Percentiles rank a stretch among this genome's conserved stretches.
phyloP scores from a whole-genome alignment of 164 flowering plant species.

The grape (Vitis vinifera) region DNA sequence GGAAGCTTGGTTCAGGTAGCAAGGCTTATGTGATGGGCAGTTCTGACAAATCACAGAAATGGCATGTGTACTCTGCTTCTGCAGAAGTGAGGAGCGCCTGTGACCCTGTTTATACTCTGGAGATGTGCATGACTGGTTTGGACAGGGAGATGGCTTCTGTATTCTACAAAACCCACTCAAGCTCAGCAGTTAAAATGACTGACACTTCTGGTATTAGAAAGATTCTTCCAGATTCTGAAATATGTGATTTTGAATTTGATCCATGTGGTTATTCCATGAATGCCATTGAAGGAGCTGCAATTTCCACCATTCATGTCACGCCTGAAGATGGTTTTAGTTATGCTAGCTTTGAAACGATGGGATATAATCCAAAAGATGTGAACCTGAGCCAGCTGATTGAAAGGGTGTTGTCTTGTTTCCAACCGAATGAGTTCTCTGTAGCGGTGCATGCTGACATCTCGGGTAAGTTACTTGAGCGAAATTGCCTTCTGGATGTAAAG shows the following conservation, averaged over 20 bases:
- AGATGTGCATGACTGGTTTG: slow-evolving; percentile 58
- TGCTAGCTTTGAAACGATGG: slow-evolving; percentile 54
- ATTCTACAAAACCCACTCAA: slow-evolving; percentile 30
- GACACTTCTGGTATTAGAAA: slow-evolving; percentile 42
- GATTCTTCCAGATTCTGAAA: slow-evolving; percentile 46
- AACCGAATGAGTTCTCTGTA: slow-evolving; percentile 41
- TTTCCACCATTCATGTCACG: slow-evolving; percentile 53
- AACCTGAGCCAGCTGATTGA: slow-evolving; percentile 26
- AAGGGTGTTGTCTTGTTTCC: slow-evolving; percentile 50
- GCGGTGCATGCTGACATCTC: slow-evolving; percentile 35
- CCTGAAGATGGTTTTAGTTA: slow-evolving; percentile 61
- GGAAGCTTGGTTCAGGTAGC: slow-evolving; percentile 43
- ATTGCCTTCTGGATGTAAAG: slow-evolving; percentile 18
- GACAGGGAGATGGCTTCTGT: slow-evolving; percentile 41
- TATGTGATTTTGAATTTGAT: slow-evolving; percentile 57
- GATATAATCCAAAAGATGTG: slow-evolving; percentile 32
- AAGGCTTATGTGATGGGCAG: slow-evolving; percentile 42
- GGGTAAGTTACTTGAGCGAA: background rate
- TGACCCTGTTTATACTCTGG: slow-evolving; percentile 39
- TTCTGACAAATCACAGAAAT: slow-evolving; percentile 23
- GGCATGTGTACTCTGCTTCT: slow-evolving; percentile 52
- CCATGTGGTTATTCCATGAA: slow-evolving; percentile 67
- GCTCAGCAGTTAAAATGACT: slow-evolving; percentile 43
- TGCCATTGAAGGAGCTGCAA: slow-evolving; percentile 37
- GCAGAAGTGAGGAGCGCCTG: slow-evolving; percentile 4